Evolutionary conservation across 1,139 yeast genomes (phyloP).

Genomic region (Yamadazyma songkhlaensis): DNA sequence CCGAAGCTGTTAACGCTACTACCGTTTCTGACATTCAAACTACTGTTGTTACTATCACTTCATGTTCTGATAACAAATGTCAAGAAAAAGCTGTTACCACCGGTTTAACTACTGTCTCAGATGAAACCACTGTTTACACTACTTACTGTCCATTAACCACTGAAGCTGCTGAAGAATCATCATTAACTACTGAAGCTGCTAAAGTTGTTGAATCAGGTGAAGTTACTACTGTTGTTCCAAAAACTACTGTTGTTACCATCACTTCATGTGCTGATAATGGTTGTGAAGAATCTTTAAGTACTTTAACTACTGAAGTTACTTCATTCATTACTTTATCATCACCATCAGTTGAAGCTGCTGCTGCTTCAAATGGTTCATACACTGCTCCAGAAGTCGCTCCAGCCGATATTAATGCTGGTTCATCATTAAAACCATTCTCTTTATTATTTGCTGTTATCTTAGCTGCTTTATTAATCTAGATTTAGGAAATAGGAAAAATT

Average conservation of each 20-base stretch:
- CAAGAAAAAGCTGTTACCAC: constrained; percentile 26
- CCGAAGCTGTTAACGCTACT: constrained; percentile 29
- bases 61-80: constrained; percentile 40
- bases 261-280: constrained; percentile 41
- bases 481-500: not conserved
- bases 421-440: constrained; percentile 6
- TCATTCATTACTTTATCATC: constrained; percentile 5
- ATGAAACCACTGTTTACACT: constrained; percentile 24
- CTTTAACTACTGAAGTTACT: constrained; percentile 5
- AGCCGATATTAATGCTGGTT: constrained; percentile 4
- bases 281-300: constrained; percentile 23
- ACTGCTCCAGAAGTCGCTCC: constrained; percentile 4
- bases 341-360: constrained; percentile 3
- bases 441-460: constrained; percentile 4
- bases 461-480: constrained; percentile 6
- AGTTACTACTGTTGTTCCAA: constrained; percentile 13
- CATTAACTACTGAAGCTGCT: constrained; percentile 5
- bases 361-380: constrained; percentile 3
- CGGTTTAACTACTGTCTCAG: constrained; percentile 22
- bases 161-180: not conserved
- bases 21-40: constrained; percentile 27
- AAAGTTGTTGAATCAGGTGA: constrained; percentile 2
- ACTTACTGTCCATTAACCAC: constrained; percentile 11
- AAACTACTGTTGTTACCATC: constrained; percentile 28
- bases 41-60: constrained; percentile 45